These are phyloP conservation scores for Kodamaea nitidulidarum DNA, from an alignment of 805 yeast genomes.

Conservation along the genomic window DNA sequence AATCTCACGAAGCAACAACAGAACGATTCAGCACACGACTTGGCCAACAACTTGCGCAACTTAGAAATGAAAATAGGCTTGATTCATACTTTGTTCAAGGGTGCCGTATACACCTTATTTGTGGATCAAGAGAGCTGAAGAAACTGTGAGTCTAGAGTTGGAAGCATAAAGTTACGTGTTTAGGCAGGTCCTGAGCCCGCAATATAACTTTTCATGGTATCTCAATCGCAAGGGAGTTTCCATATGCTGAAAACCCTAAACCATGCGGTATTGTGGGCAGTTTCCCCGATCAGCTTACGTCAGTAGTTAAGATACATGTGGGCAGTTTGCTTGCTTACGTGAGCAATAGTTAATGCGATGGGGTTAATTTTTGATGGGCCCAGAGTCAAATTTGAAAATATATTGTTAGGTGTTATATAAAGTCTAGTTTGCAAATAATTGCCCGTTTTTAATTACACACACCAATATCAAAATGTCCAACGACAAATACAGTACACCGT, in stretches of 20 bases:
- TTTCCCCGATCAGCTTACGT: too few species aligned
- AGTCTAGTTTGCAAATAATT: not conserved
- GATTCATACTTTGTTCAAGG: constrained; percentile 63
- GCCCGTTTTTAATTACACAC: constrained; percentile 1
- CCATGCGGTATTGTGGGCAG: too few species aligned
- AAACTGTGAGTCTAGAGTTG: too few species aligned
- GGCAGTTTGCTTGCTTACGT: not conserved
- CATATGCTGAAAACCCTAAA: too few species aligned
- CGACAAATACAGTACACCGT: constrained; percentile 87
- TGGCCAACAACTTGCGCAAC: constrained; percentile 48
- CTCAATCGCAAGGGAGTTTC: too few species aligned
- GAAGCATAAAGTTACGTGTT: too few species aligned
- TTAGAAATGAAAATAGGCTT: constrained; percentile 62
- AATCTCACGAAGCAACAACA: constrained; percentile 21
- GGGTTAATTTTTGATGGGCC: constrained; percentile 5
- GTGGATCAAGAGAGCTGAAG: constrained; percentile 40
- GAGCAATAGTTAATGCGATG: not conserved
- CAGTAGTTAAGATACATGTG: too few species aligned
- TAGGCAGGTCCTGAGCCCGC: too few species aligned
- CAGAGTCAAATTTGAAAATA: constrained; percentile 7
- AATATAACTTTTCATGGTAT: too few species aligned
- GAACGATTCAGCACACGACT: constrained; percentile 23
- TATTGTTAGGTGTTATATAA: not conserved
- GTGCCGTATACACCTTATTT: constrained; percentile 65
- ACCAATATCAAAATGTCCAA: constrained; percentile 28